A percentile compares a stretch with the other conserved stretches of the same genome.
Evolutionary conservation across 1,139 yeast species (phyloP).

Genomic region (Diutina scorzettiae): DNA sequence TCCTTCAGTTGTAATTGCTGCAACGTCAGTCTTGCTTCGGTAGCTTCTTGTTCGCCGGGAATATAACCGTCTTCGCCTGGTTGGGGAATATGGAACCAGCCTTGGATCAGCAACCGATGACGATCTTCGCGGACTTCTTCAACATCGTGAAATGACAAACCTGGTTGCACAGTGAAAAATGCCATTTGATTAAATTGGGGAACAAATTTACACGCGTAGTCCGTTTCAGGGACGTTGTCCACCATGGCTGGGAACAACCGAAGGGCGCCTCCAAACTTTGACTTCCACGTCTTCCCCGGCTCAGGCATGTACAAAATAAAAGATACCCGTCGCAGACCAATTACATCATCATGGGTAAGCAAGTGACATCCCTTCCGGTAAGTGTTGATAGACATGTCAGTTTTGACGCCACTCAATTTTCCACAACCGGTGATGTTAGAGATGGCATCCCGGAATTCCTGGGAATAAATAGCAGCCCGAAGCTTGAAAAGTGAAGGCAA

Average conservation of each 20-base stretch:
- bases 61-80: conserved; percentile 77
- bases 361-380: conserved; percentile 91
- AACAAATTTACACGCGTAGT: conserved; percentile 53
- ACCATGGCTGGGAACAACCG: conserved; percentile 77
- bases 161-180: conserved; percentile 92
- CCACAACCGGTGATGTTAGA: conserved; percentile 83
- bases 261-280: conserved; percentile 85
- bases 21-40: conserved; percentile 67
- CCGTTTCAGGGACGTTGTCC: conserved; percentile 84
- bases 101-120: conserved; percentile 85
- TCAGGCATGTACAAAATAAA: conserved; percentile 88
- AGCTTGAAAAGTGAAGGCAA: conserved; percentile 66
- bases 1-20: conserved; percentile 72
- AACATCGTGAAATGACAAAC: conserved; percentile 92
- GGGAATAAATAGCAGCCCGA: conserved; percentile 78
- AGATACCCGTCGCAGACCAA: conserved; percentile 88
- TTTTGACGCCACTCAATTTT: conserved; percentile 74
- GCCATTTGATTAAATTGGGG: conserved; percentile 97
- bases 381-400: conserved; percentile 86
- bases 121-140: conserved; percentile 90
- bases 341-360: conserved; percentile 93
- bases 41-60: conserved; percentile 67
- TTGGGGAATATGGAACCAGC: conserved; percentile 99
- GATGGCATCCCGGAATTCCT: conserved; percentile 71
- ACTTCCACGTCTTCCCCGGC: conserved; percentile 80